Evolutionary conservation across 1,284 basidiomycete species (phyloP).

Genomic region (Moesziomyces antarcticus): DNA sequence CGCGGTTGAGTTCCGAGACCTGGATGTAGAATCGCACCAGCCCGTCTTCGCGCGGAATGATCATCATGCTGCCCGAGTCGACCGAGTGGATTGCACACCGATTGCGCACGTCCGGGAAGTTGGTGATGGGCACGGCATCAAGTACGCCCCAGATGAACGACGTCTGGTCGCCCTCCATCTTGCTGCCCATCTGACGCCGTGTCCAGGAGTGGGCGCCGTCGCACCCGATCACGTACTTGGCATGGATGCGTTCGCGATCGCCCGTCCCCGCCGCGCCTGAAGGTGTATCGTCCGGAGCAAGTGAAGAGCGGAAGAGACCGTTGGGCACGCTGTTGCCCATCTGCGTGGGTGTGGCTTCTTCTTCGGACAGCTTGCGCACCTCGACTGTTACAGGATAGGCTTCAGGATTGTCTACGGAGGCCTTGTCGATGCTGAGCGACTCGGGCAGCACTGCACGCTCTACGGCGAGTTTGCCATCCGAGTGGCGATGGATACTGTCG

Average conservation of each 20-base stretch:
- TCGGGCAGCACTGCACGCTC: conserved; percentile 31
- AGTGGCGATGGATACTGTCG: conserved; percentile 27
- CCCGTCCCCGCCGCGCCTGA: conserved; percentile 4
- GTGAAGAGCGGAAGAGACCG: conserved; percentile 30
- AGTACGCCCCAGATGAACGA: conserved; percentile 68
- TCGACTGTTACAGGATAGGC: conserved; percentile 23
- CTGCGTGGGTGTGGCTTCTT: conserved; percentile 29
- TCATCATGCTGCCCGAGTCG: conserved; percentile 72
- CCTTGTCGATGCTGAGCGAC: conserved; percentile 19
- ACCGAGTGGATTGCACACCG: conserved; percentile 75
- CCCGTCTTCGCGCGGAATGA: conserved; percentile 78
- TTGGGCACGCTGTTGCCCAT: conserved; percentile 36
- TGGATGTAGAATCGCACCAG: conserved; percentile 81
- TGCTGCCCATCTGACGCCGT: conserved; percentile 34
- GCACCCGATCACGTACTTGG: conserved; percentile 42
- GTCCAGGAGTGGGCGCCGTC: conserved; percentile 44
- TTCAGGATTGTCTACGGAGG: conserved; percentile 11
- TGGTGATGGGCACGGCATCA: conserved; percentile 27
- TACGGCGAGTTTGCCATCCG: conserved; percentile 19
- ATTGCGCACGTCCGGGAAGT: conserved; percentile 79
- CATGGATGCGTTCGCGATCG: conserved; percentile 29
- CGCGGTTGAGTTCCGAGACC: conserved; percentile 72
- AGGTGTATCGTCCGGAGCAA: conserved; percentile 28
- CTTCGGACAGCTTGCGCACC: conserved; percentile 25
- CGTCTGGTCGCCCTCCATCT: conserved; percentile 67